A percentile compares a stretch with the other conserved stretches of the same genome.
These are phyloP conservation scores for Pythium aquatile DNA, from an alignment of 352 stramenopile species.

Conservation along the genomic window DNA sequence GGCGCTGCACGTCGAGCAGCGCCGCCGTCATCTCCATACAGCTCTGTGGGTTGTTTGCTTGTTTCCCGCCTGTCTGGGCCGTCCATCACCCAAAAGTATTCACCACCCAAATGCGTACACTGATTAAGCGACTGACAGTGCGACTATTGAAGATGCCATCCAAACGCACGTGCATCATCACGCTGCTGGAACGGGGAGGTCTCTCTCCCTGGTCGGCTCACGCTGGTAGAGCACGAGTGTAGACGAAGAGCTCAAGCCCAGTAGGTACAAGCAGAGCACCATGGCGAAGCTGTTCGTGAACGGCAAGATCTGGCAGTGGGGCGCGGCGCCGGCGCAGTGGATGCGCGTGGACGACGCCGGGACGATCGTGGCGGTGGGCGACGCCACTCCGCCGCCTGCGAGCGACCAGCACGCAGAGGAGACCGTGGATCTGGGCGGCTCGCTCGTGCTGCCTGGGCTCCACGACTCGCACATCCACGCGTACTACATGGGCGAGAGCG, in stretches of 20 bases:
- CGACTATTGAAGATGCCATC: slow-evolving; percentile 5
- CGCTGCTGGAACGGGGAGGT: neutral
- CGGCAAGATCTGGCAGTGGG: slow-evolving; percentile 74
- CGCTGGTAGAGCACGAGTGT: neutral
- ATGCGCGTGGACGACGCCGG: slow-evolving; percentile 59
- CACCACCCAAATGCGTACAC: neutral
- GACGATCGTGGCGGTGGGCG: slow-evolving; percentile 39
- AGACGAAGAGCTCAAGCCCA: neutral
- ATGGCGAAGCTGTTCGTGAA: slow-evolving; percentile 42
- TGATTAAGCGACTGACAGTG: neutral
- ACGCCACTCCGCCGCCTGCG: neutral
- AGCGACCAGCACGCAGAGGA: slow-evolving; percentile 7
- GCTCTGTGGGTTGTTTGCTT: neutral
- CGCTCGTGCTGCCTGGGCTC: slow-evolving; percentile 81
- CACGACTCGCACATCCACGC: slow-evolving; percentile 90
- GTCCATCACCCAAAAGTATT: neutral
- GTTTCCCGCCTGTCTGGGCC: neutral
- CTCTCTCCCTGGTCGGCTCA: neutral
- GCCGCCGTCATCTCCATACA: slow-evolving; percentile 6
- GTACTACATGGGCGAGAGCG: slow-evolving; percentile 78
- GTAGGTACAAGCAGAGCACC: neutral
- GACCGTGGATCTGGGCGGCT: slow-evolving; percentile 47
- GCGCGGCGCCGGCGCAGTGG: slow-evolving; percentile 37
- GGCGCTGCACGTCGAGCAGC: slow-evolving; percentile 24
- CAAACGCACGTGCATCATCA: neutral